Conservation (phyloP, 202 grass and related monocot genomes). For the Schoenoplectus tabernaemontani region DNA sequence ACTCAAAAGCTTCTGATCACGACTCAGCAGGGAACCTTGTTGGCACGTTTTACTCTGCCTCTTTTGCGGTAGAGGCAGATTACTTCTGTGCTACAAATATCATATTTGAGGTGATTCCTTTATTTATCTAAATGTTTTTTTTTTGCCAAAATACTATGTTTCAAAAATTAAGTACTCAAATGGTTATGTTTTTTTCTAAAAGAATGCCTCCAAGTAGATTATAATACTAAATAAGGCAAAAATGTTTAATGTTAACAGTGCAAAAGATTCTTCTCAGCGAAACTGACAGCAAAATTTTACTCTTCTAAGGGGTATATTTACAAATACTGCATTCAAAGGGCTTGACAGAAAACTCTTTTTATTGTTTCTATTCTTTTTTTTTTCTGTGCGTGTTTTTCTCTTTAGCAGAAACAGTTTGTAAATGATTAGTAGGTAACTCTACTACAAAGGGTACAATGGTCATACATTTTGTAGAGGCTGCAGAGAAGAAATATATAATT, state of each 20-base stretch:
- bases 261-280: no score
- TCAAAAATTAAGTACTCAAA: neutral
- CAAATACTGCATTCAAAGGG: neutral
- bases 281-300: no score
- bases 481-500: no score
- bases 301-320: neutral
- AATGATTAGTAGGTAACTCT: neutral
- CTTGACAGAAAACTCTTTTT: neutral
- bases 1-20: conserved; percentile 53
- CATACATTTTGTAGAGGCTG: neutral
- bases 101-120: conserved; percentile 57
- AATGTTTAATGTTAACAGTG: no score
- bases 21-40: conserved; percentile 35
- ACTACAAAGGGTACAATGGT: no score
- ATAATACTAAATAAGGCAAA: no score
- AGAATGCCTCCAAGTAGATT: neutral
- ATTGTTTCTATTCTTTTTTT: neutral
- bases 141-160: neutral
- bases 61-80: conserved; percentile 81
- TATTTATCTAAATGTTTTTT: no score
- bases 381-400: neutral
- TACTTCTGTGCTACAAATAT: conserved; percentile 82
- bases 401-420: neutral
- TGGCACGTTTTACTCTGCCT: conserved; percentile 81
- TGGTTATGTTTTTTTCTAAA: neutral